phyloP scores from a whole-genome alignment of 1,284 basidiomycete species.

The Cronartium quercuum region DNA sequence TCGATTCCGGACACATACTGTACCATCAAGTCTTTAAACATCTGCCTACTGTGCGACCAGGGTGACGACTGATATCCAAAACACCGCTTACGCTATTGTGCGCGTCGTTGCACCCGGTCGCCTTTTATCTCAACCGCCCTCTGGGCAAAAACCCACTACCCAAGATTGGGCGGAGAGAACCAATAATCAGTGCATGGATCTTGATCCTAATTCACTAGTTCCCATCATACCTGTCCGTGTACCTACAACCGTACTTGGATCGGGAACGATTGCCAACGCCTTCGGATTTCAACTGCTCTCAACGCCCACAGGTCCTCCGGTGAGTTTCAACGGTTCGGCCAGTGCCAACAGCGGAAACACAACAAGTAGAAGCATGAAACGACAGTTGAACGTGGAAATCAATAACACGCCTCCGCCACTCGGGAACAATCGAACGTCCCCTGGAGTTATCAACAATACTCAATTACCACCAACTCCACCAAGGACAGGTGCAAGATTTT shows the following conservation, averaged over 20 bases:
- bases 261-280: not conserved
- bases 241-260: not conserved
- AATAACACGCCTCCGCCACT: not conserved
- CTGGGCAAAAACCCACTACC: not conserved
- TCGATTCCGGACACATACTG: not conserved
- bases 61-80: conserved; percentile 20
- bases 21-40: not conserved
- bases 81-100: conserved; percentile 16
- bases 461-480: not conserved
- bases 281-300: not conserved
- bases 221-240: not conserved
- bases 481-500: not conserved
- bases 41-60: not conserved
- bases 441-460: not conserved
- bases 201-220: not conserved
- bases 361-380: not conserved
- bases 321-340: no score
- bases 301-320: not conserved
- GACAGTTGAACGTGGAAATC: not conserved
- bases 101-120: not conserved
- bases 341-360: not conserved
- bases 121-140: not conserved
- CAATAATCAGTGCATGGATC: not conserved
- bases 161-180: not conserved
- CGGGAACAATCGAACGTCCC: not conserved